These are phyloP conservation scores for Aspergillus sp. DNA, from an alignment of 2,329 filamentous ascomycete species.

Conservation along the genomic window DNA sequence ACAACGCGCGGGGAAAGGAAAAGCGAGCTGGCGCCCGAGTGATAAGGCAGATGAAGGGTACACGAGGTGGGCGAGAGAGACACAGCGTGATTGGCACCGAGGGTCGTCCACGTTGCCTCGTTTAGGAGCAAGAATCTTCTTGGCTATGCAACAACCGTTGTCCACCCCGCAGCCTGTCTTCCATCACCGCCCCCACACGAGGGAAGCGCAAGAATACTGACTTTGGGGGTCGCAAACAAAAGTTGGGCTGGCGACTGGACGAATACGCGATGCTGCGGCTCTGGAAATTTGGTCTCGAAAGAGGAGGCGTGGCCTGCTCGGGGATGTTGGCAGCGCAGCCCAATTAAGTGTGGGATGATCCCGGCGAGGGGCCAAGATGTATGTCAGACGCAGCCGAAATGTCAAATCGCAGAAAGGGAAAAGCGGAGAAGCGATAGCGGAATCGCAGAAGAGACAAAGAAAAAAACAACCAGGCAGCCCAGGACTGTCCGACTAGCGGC, in stretches of 20 bases:
- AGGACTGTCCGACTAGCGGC: neutral
- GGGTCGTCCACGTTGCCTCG: constrained; percentile 22
- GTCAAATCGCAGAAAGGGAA: constrained; percentile 5
- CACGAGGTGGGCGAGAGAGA: neutral
- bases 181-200: constrained; percentile 18
- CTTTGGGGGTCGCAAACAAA: neutral
- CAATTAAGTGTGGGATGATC: neutral
- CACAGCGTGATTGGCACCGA: constrained; percentile 16
- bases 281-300: neutral
- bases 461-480: neutral
- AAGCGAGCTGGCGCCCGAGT: constrained; percentile 1
- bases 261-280: constrained; percentile 6
- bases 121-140: constrained; percentile 21
- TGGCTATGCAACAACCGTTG: constrained; percentile 19
- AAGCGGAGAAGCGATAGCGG: neutral
- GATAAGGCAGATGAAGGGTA: constrained; percentile 3
- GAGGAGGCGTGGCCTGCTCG: neutral
- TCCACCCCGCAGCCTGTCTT: constrained; percentile 21
- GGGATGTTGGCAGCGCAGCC: neutral
- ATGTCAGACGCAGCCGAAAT: neutral
- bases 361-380: neutral
- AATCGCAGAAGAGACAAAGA: neutral
- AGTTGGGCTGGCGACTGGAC: neutral
- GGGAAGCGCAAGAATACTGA: constrained; percentile 1
- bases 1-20: constrained; percentile 8